Percentiles rank a stretch among this genome's conserved stretches.
phyloP scores from a whole-genome alignment of 805 yeast species.

The Barnettozyma botsteinii region DNA sequence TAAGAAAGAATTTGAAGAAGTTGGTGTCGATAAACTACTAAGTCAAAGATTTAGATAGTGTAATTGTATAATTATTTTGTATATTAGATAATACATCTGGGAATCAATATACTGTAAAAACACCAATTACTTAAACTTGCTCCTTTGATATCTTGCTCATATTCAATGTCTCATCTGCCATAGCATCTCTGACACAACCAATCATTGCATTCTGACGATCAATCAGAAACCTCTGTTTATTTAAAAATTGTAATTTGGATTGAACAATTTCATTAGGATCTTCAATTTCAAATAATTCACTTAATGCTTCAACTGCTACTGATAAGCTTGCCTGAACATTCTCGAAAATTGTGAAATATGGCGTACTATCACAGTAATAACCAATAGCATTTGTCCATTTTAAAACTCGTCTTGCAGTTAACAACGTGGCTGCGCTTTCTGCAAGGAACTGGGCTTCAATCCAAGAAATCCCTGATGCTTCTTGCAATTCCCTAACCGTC shows the following conservation, averaged over 20 bases:
- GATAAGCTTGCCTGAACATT: slow-evolving; percentile 61
- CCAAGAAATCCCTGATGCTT: slow-evolving; percentile 65
- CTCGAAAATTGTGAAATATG: slow-evolving; percentile 60
- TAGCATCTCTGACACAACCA: slow-evolving; percentile 26
- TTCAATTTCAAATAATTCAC: slow-evolving; percentile 47
- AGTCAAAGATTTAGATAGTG: slow-evolving; percentile 72
- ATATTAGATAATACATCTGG: too few species aligned
- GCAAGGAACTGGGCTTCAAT: slow-evolving; percentile 80
- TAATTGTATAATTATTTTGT: neutral
- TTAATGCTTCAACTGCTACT: slow-evolving; percentile 62
- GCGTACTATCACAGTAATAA: slow-evolving; percentile 51
- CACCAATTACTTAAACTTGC: too few species aligned
- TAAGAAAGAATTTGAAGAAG: slow-evolving; percentile 79
- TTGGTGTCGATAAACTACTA: slow-evolving; percentile 75
- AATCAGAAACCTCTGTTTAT: slow-evolving; percentile 29
- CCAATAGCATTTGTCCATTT: slow-evolving; percentile 91
- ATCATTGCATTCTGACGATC: slow-evolving; percentile 34
- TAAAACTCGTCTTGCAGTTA: slow-evolving; percentile 65
- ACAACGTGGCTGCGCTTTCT: slow-evolving; percentile 60
- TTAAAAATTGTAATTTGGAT: slow-evolving; percentile 32
- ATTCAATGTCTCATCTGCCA: slow-evolving; percentile 3
- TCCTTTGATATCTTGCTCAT: too few species aligned
- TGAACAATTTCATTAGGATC: slow-evolving; percentile 32
- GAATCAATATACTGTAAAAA: too few species aligned
- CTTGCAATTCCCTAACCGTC: slow-evolving; percentile 61